Base-by-base conservation (phyloP, 169 alveolate species). In the Ichthyophthirius multifiliis region DNA sequence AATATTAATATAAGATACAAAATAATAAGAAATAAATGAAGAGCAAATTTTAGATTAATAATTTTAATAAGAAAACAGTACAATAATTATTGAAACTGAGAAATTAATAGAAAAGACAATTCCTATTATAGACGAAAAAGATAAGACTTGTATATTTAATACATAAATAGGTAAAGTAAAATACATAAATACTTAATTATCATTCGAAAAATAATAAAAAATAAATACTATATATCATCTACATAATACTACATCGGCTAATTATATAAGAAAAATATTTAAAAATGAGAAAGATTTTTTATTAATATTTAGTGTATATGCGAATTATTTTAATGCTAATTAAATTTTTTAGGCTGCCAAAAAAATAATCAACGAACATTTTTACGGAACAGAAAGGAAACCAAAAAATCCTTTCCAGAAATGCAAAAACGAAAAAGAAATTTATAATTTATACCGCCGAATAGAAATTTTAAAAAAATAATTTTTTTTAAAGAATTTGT, bases 361-460 rank as follows among this genome's bases (percentile, higher is more conserved):
- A 48, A 81, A 43, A 43, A 32, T 45, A 31, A n/a, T 81, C 7
- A 65, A 81, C 30, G 77, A 65, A 43, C 45, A 23, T 23, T 81
- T 44, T n/a, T 81, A 43, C 55, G 86, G 86, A 15, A 81, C 75
- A 13, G 43, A 44, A 18, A 81, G 55, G 20, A 74, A 65, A 27
- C 86, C 86, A 37, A 48, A 74, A n/a, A 73, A 81, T 73, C 81
- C 82, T 23, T 81, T 81, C 41, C 37, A 65, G 15, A 75, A 65
- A 63, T 78, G 90, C 45, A 48, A 75, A 65, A 32, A 76, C 18
- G 75, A 82, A 13, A 44, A 45, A 9, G 86, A 85, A 34, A 48
- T 81, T n/a, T 85, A 62, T 43, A 75, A 85, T 46, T 55, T 82
- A n/a, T 47, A 76, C 35, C 43, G 91, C 18, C 64, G 83, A n/a